Base-by-base conservation (phyloP, 169 alveolate species). In the Plasmodium chabaudi region DNA sequence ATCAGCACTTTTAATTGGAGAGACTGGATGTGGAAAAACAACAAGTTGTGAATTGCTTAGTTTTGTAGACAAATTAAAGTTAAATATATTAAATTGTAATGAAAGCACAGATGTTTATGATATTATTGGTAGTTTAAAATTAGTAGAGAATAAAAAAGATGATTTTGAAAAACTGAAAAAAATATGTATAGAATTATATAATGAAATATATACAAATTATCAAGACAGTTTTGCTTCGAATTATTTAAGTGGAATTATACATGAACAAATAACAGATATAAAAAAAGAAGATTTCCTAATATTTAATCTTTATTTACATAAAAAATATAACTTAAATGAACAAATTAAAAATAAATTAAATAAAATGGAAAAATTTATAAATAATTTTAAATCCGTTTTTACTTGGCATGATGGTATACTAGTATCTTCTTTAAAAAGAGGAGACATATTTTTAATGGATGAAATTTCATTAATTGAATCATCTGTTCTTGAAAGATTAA, bases 11-110 rank as follows among this genome's bases (percentile, higher is more conserved):
- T 94, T 99, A 27, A 99, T 99, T n/a, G 99, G 99, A 3, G 99
- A 98, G 82, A 98, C 99, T 1, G 99, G 99, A 9, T 95, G 99
- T 51, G 99, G 99, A n/a, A 98, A 98, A 86, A 98, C 99, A 3
- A 97, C 99, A 55, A 94, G 97, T 3, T 96, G 98, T 21, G 99
- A 98, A 94, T 92, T 95, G 63, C 65, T 98, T 59, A 95, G 99
- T 47, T 91, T 95, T 73, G 77, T 96, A 39, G 69, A 72, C 6
- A 91, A 87, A 77, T 49, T 82, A 77, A 86, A 77, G 73, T 57
- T 95, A 47, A 86, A 82, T 39, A 95, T 97, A 21, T 91, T 99
- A 46, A 98, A 98, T 87, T 98, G 99, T 69, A 99, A 98, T 93
- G 97, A 98, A 93, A 97, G 98, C 91, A 98, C 99, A 55, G 99